Conservation (phyloP, 2,329 filamentous ascomycete genomes). For the Aspergillus piperis region DNA sequence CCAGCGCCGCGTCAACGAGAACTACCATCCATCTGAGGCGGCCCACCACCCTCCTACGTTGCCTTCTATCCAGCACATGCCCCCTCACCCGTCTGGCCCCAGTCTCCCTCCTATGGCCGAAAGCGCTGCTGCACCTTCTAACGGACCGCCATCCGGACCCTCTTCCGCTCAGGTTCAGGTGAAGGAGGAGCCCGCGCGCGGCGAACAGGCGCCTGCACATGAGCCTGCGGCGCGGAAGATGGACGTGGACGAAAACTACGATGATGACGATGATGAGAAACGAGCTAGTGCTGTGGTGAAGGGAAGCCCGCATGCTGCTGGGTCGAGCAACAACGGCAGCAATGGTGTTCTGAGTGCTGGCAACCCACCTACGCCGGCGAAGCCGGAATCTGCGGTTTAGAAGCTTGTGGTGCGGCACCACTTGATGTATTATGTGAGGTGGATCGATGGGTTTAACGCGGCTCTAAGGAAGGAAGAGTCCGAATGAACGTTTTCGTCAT, state of each 20-base stretch:
- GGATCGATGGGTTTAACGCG: background rate
- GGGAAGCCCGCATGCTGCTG: slow-evolving; percentile 38
- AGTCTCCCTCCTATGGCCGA: slow-evolving; percentile 61
- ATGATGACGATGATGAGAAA: slow-evolving; percentile 88
- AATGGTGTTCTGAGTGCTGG: slow-evolving; percentile 31
- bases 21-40: slow-evolving; percentile 88
- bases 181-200: slow-evolving; percentile 57
- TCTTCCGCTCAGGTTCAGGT: slow-evolving; percentile 54
- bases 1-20: slow-evolving; percentile 71
- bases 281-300: slow-evolving; percentile 38
- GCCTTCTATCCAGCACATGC: slow-evolving; percentile 51
- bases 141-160: slow-evolving; percentile 44
- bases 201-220: slow-evolving; percentile 56
- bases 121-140: slow-evolving; percentile 40
- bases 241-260: slow-evolving; percentile 96
- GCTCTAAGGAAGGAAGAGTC: background rate
- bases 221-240: slow-evolving; percentile 93
- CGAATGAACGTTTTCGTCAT: slow-evolving; percentile 15
- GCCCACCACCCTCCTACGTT: slow-evolving; percentile 77
- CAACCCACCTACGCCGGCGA: slow-evolving; percentile 32
- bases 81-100: slow-evolving; percentile 50
- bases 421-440: background rate
- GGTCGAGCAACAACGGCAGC: slow-evolving; percentile 28
- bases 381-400: slow-evolving; percentile 34
- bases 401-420: slow-evolving; percentile 1